A percentile compares a stretch with the other conserved stretches of the same genome.
phyloP scores from a whole-genome alignment of 1,139 yeast genomes.

The Sugiyamaella castrensis region DNA sequence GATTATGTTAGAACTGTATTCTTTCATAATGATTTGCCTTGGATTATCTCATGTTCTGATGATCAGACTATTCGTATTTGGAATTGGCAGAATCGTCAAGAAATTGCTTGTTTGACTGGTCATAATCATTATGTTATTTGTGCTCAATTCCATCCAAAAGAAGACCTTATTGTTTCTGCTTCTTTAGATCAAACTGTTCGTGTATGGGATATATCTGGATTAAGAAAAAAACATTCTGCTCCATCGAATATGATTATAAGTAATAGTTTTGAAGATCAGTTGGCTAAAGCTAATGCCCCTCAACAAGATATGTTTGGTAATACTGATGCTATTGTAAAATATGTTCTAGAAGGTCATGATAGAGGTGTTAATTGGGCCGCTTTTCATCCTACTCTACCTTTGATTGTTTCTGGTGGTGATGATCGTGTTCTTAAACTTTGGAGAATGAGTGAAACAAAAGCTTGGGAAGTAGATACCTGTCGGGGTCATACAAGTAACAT shows the following conservation, averaged over 20 bases:
- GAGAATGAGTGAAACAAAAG: conserved; percentile 97
- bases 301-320: conserved; percentile 88
- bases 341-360: conserved; percentile 95
- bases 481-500: conserved; percentile 96
- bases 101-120: conserved; percentile 95
- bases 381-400: conserved; percentile 94
- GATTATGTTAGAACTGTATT: conserved; percentile 94
- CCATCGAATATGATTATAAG: conserved; percentile 41
- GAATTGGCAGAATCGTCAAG: conserved; percentile 99
- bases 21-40: conserved; percentile 94
- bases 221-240: conserved; percentile 94
- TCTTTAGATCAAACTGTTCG: conserved; percentile 98
- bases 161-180: conserved; percentile 91
- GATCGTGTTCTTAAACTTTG: conserved; percentile 93
- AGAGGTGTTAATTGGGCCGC: conserved; percentile 98
- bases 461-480: conserved; percentile 99
- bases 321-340: conserved; percentile 91
- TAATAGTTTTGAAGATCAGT: conserved; percentile 65
- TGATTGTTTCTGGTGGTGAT: conserved; percentile 95
- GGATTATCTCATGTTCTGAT: conserved; percentile 95
- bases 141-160: conserved; percentile 95
- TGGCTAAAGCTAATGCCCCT: conserved; percentile 47
- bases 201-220: conserved; percentile 97
- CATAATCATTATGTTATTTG: conserved; percentile 98
- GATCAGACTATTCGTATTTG: conserved; percentile 98